Evolutionary conservation across 306 rosid genomes (phyloP).

Genomic region (Clitoria ternatea): DNA sequence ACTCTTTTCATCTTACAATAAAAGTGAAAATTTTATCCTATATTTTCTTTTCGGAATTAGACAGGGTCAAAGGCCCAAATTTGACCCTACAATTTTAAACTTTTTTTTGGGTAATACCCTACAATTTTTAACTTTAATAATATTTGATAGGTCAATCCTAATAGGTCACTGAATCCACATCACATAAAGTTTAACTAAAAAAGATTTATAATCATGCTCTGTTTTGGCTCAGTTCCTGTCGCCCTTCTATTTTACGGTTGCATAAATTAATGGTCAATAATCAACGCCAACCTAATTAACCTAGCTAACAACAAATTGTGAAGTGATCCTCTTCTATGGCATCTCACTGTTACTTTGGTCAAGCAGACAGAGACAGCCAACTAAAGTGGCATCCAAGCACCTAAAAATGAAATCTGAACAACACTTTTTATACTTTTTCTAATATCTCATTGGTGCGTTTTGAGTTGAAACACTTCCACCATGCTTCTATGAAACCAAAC

Average conservation of each 20-base stretch:
- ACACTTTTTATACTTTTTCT: background rate
- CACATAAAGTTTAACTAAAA: too few species aligned
- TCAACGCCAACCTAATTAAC: background rate
- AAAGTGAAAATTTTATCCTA: too few species aligned
- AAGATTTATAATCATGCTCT: background rate
- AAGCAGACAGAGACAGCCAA: background rate
- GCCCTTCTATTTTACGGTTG: background rate
- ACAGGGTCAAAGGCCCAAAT: too few species aligned
- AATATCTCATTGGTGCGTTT: conserved; percentile 1
- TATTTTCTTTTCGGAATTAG: too few species aligned
- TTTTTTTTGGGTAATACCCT: too few species aligned
- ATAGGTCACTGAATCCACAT: too few species aligned
- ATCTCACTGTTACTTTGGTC: background rate
- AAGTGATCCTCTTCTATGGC: background rate
- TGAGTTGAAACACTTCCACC: background rate
- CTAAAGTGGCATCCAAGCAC: background rate
- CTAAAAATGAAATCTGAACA: background rate
- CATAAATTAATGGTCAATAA: background rate
- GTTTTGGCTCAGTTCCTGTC: background rate
- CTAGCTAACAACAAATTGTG: background rate
- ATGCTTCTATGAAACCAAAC: background rate
- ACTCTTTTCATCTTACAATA: too few species aligned
- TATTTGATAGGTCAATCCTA: too few species aligned
- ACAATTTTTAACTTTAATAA: too few species aligned
- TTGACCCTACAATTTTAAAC: too few species aligned